Evolutionary conservation across 2,329 filamentous ascomycete genomes (phyloP), one percentile per base, ranked within the genome.

Genomic region (Fusarium irregulare): DNA sequence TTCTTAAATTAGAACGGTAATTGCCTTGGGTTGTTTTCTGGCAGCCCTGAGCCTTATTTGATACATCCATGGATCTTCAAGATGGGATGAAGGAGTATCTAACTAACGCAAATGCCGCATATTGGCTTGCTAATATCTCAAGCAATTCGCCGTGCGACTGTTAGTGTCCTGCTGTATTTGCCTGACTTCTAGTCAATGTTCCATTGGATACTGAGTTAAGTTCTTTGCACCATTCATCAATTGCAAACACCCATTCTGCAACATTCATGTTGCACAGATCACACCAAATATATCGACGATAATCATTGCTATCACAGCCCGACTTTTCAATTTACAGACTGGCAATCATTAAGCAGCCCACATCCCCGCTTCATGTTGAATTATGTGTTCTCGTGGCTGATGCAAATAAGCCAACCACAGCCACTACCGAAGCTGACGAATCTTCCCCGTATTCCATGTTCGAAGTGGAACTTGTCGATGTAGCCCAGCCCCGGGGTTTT

Each of bases 1-100:
- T 68, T 68, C 67, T 70, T 71, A 64, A 70, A 68, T 70, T 70
- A 70, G 68, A 70, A 70, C 67, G 45, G 49, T n/a, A 67, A 32
- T 40, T 41, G 32, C 42, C 50, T 32, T 30, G 30, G 46, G 27
- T 45, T n/a, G 37, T 49, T 34, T 41, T 37, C 49, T 69, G 65
- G 49, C 47, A 54, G 64, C 62, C 30, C 27, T 21, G 66, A 66
- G 42, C 42, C 48, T 54, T 49, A 60, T 30, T 46, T 44, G 48
- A 50, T 30, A 34, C 21, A 46, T 40, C 40, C 40, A 37, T 30
- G 18, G 10, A 53, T 42, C 37, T 46, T 48, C 23, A 44, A 42
- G 28, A 47, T 49, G 28, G 10, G 28, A 53, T 53, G 50, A 48
- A 28, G 16, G 23, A 30, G 20, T 13, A 25, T 41, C 28, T 16